These are phyloP conservation scores for Parietaria judaica DNA, from an alignment of 306 rosid species.

Conservation along the genomic window DNA sequence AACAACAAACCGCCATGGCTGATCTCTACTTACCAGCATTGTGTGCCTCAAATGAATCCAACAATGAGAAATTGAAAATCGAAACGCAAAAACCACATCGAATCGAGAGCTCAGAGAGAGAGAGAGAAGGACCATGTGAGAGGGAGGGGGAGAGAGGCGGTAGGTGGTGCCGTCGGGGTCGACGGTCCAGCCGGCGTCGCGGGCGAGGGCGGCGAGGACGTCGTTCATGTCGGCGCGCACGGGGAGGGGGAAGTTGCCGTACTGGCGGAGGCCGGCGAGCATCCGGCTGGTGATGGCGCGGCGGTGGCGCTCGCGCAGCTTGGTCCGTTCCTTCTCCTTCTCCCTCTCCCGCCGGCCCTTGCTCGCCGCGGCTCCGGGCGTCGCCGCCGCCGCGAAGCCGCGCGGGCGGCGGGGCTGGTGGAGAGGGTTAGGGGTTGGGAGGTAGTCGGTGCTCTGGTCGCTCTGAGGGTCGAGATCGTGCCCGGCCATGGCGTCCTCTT, in stretches of 20 bases:
- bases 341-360: conserved; percentile 86
- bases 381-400: conserved; percentile 55
- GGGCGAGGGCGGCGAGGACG: conserved; percentile 96
- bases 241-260: conserved; percentile 89
- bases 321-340: conserved; percentile 90
- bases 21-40: neutral
- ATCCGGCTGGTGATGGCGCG: conserved; percentile 97
- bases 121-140: conserved; percentile 8
- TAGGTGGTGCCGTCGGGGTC: conserved; percentile 86
- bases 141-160: conserved; percentile 55
- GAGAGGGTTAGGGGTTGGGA: conserved; percentile 22
- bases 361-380: conserved; percentile 14
- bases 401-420: conserved; percentile 83
- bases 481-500: neutral
- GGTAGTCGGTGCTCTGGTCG: conserved; percentile 67
- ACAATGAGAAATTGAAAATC: neutral
- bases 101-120: neutral
- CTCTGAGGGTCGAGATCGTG: conserved; percentile 57
- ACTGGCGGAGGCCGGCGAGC: conserved; percentile 94
- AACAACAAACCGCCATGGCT: no score
- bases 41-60: neutral
- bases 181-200: conserved; percentile 95
- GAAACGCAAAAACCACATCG: neutral
- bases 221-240: conserved; percentile 99
- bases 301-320: conserved; percentile 97